A percentile compares a stretch with the other conserved stretches of the same genome.
phyloP scores from a whole-genome alignment of 2,329 filamentous ascomycete genomes.

The Cladobotryum mycophilum region DNA sequence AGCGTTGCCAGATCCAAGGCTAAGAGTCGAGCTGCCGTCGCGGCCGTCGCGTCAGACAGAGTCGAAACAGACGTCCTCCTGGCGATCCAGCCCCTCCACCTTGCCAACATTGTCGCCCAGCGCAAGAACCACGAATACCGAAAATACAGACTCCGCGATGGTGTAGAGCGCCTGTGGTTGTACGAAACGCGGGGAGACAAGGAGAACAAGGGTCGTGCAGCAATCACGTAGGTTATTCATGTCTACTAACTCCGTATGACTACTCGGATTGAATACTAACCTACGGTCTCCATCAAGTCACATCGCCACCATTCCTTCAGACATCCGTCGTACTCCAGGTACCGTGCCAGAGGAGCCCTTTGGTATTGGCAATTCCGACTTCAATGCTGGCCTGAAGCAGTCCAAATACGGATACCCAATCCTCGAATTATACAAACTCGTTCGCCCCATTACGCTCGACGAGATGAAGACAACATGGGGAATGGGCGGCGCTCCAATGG shows the following conservation, averaged over 20 bases:
- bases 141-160: constrained; percentile 19
- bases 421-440: constrained; percentile 19
- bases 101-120: constrained; percentile 16
- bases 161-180: constrained; percentile 20
- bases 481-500: constrained; percentile 21
- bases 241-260: background rate
- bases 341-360: constrained; percentile 18
- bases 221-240: constrained; percentile 19
- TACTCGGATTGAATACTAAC: background rate
- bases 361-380: constrained; percentile 24
- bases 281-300: constrained; percentile 1
- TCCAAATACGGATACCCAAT: constrained; percentile 24
- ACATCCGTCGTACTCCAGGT: constrained; percentile 12
- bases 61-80: constrained; percentile 17
- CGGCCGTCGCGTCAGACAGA: too few relatives aligned
- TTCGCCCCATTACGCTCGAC: constrained; percentile 15
- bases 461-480: constrained; percentile 21
- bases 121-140: constrained; percentile 23
- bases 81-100: constrained; percentile 17
- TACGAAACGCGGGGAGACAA: constrained; percentile 16
- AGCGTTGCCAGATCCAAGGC: background rate
- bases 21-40: background rate
- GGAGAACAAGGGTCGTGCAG: background rate
- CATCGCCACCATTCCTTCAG: constrained; percentile 12
- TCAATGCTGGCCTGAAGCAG: constrained; percentile 22